Evolutionary conservation across 495 filamentous ascomycete genomes (phyloP).

Genomic region (Aspergillus diversus): DNA sequence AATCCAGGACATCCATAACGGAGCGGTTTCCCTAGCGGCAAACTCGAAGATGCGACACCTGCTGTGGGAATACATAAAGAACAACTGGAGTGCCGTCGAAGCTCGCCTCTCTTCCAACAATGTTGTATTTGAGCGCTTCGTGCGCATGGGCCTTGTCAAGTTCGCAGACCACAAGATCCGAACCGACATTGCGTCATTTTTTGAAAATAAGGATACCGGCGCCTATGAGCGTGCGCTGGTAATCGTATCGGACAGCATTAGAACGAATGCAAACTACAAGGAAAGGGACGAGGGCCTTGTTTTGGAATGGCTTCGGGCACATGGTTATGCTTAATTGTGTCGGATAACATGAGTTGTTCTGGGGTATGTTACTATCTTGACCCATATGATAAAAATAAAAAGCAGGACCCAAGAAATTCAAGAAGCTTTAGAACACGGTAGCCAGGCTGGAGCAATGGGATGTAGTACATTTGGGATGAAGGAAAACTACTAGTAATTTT

Average conservation of each 20-base stretch:
- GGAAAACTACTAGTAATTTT: no score
- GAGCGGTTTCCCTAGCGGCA: conserved; percentile 67
- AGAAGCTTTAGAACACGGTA: no score
- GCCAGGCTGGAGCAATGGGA: no score
- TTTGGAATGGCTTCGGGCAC: conserved; percentile 69
- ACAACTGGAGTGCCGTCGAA: conserved; percentile 72
- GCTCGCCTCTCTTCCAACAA: conserved; percentile 75
- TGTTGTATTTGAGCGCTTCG: conserved; percentile 84
- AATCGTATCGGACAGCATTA: conserved; percentile 79
- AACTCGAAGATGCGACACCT: conserved; percentile 70
- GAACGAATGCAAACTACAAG: conserved; percentile 76
- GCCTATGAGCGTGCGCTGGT: conserved; percentile 79
- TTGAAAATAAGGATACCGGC: conserved; percentile 76
- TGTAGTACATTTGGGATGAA: no score
- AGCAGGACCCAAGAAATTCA: no score
- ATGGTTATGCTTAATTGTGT: conserved; percentile 56
- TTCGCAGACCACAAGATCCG: conserved; percentile 72
- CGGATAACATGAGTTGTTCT: conserved; percentile 10
- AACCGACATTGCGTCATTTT: conserved; percentile 81
- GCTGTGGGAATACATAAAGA: conserved; percentile 83
- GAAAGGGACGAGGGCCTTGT: conserved; percentile 68
- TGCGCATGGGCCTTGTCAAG: conserved; percentile 74
- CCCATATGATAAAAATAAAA: no score
- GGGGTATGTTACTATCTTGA: neutral
- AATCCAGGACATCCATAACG: conserved; percentile 83